These are phyloP conservation scores for Globisporangium heterothallicum DNA, from an alignment of 352 stramenopile species.

Conservation along the genomic window DNA sequence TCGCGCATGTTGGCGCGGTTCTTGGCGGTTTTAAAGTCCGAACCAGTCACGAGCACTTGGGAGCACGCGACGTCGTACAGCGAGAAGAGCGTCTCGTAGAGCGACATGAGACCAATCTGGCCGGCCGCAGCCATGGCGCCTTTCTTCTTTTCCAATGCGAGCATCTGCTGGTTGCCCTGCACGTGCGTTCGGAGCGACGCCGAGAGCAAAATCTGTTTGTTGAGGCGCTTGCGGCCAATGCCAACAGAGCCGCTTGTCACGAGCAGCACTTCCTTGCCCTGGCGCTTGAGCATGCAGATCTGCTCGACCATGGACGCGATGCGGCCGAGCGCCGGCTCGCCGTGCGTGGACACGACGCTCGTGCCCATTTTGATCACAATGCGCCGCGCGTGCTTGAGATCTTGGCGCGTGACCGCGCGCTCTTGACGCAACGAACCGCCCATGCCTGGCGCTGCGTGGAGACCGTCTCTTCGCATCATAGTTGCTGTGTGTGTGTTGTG, in stretches of 20 bases:
- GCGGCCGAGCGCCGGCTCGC: slow-evolving; percentile 87
- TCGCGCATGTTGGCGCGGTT: slow-evolving; percentile 83
- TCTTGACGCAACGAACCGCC: slow-evolving; percentile 13
- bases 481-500: not conserved
- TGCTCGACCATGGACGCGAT: slow-evolving; percentile 92
- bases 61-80: slow-evolving; percentile 93
- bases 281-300: slow-evolving; percentile 89
- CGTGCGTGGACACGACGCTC: slow-evolving; percentile 92
- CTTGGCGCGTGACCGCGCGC: slow-evolving; percentile 53
- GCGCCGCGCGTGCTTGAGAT: slow-evolving; percentile 75
- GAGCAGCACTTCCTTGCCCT: slow-evolving; percentile 88
- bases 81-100: slow-evolving; percentile 96
- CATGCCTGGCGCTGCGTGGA: slow-evolving; percentile 36
- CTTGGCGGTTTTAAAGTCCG: slow-evolving; percentile 81
- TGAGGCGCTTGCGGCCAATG: slow-evolving; percentile 90
- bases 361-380: slow-evolving; percentile 96
- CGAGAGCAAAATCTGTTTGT: slow-evolving; percentile 91
- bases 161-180: slow-evolving; percentile 86
- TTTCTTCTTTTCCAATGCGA: slow-evolving; percentile 86
- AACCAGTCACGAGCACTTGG: slow-evolving; percentile 83
- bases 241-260: slow-evolving; percentile 90
- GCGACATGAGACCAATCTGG: slow-evolving; percentile 97
- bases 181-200: slow-evolving; percentile 84
- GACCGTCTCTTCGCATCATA: slow-evolving; percentile 54
- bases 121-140: slow-evolving; percentile 88